Evolutionary conservation across 225 moss, liverwort and hornwort species (phyloP).

Genomic region (Sphagnum contortum): DNA sequence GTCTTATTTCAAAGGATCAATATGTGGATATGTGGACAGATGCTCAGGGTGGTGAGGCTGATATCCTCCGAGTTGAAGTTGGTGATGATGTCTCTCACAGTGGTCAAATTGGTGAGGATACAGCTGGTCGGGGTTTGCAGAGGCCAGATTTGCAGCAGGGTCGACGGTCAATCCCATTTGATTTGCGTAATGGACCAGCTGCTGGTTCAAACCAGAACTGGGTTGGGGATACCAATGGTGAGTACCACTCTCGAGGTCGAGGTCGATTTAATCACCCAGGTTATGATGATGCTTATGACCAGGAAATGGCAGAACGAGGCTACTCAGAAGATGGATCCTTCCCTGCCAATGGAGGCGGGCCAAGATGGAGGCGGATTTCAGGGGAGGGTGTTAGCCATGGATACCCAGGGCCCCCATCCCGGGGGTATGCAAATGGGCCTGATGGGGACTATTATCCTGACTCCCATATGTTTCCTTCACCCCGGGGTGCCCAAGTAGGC

Average conservation of each 20-base stretch:
- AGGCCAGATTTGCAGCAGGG: slow-evolving; percentile 15
- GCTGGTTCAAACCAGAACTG: slow-evolving; percentile 19
- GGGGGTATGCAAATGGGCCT: slow-evolving; percentile 28
- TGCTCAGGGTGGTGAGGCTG: slow-evolving; percentile 34
- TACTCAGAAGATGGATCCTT: slow-evolving; percentile 20
- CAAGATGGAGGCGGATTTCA: slow-evolving; percentile 11
- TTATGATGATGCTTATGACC: slow-evolving; percentile 33
- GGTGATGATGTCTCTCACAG: slow-evolving; percentile 37
- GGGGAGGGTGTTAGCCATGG: slow-evolving; percentile 23
- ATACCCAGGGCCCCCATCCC: slow-evolving; percentile 14
- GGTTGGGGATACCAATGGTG: slow-evolving; percentile 12
- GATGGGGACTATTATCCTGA: slow-evolving; percentile 7
- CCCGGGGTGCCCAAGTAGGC: slow-evolving; percentile 5
- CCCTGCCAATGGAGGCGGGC: slow-evolving; percentile 13
- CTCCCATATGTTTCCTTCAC: slow-evolving; percentile 6
- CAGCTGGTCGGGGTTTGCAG: slow-evolving; percentile 23
- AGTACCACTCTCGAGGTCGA: slow-evolving; percentile 13
- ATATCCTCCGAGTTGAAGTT: slow-evolving; percentile 38
- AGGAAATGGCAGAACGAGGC: slow-evolving; percentile 17
- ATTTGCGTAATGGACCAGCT: neutral
- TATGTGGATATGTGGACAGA: slow-evolving; percentile 35
- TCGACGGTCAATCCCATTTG: slow-evolving; percentile 14
- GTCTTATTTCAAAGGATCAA: neutral
- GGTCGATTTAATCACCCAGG: slow-evolving; percentile 27
- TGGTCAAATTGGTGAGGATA: slow-evolving; percentile 37